A percentile compares a stretch with the other conserved stretches of the same genome.
phyloP scores from a whole-genome alignment of 345 rosid species.

The Anacardium occidentale region DNA sequence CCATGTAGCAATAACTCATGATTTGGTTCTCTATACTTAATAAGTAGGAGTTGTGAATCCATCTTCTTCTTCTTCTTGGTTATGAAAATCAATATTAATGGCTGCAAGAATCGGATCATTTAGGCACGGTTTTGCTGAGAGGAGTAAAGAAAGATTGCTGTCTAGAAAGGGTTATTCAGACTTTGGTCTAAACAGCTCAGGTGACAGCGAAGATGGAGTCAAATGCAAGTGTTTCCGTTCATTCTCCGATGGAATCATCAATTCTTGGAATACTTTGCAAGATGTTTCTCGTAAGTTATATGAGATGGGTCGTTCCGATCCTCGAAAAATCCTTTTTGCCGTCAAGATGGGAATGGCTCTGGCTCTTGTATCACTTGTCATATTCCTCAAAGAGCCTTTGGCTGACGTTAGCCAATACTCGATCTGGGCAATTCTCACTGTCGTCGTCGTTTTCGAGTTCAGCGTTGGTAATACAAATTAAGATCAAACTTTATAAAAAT shows the following conservation, averaged over 20 bases:
- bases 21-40: too few species aligned
- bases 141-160: slow-evolving; percentile 60
- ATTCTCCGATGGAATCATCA: slow-evolving; percentile 35
- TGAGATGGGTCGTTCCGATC: slow-evolving; percentile 64
- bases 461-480: slow-evolving; percentile 51
- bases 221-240: slow-evolving; percentile 45
- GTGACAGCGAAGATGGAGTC: slow-evolving; percentile 23
- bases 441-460: slow-evolving; percentile 84
- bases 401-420: slow-evolving; percentile 48
- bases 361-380: slow-evolving; percentile 46
- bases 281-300: slow-evolving; percentile 31
- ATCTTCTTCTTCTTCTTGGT: neutral
- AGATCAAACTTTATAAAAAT: too few species aligned
- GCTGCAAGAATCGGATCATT: slow-evolving; percentile 41
- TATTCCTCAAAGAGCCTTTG: slow-evolving; percentile 59
- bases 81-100: slow-evolving; percentile 17
- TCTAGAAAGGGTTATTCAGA: slow-evolving; percentile 44
- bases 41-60: neutral
- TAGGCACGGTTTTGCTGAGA: slow-evolving; percentile 40
- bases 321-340: slow-evolving; percentile 58
- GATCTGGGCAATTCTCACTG: slow-evolving; percentile 87
- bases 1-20: neutral
- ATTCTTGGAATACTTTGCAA: slow-evolving; percentile 36
- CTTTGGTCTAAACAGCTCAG: slow-evolving; percentile 43
- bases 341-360: slow-evolving; percentile 72